Evolutionary conservation across 2,329 filamentous ascomycete genomes (phyloP).

Genomic region (Pezizomycotina sp.): DNA sequence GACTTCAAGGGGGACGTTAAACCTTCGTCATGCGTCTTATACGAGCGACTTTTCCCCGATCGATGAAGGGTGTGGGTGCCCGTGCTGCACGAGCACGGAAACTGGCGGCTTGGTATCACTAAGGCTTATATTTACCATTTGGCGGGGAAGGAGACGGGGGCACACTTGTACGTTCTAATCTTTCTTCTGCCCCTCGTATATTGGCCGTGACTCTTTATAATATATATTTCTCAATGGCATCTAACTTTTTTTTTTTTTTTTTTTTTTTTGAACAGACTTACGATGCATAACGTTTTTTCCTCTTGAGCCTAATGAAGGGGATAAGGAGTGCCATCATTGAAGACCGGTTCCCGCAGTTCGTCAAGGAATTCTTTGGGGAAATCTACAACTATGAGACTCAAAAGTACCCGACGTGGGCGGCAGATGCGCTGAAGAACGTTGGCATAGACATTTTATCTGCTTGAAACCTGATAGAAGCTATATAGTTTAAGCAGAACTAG

Average conservation of each 20-base stretch:
- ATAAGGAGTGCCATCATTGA: conserved; percentile 63
- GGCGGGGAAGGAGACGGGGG: conserved; percentile 84
- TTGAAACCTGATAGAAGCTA: no score
- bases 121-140: conserved; percentile 84
- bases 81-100: conserved; percentile 51
- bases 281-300: conserved; percentile 93
- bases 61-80: conserved; percentile 66
- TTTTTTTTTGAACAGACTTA: conserved; percentile 43
- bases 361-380: conserved; percentile 60
- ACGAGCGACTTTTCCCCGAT: conserved; percentile 68
- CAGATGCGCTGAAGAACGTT: conserved; percentile 61
- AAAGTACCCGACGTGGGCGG: conserved; percentile 67
- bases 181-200: not conserved
- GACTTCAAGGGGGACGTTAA: conserved; percentile 64
- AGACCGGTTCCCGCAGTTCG: conserved; percentile 62
- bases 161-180: conserved; percentile 40
- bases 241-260: conserved; percentile 2
- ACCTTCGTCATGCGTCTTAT: conserved; percentile 60
- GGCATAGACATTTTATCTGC: conserved; percentile 54
- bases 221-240: conserved; percentile 25
- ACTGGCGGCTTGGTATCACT: conserved; percentile 58
- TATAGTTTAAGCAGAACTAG: no score
- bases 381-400: conserved; percentile 48
- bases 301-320: conserved; percentile 65
- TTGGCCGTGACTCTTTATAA: not conserved